These are phyloP conservation scores for Neopestalotiopsis sp. DNA, from an alignment of 2,329 filamentous ascomycete species.

Conservation along the genomic window DNA sequence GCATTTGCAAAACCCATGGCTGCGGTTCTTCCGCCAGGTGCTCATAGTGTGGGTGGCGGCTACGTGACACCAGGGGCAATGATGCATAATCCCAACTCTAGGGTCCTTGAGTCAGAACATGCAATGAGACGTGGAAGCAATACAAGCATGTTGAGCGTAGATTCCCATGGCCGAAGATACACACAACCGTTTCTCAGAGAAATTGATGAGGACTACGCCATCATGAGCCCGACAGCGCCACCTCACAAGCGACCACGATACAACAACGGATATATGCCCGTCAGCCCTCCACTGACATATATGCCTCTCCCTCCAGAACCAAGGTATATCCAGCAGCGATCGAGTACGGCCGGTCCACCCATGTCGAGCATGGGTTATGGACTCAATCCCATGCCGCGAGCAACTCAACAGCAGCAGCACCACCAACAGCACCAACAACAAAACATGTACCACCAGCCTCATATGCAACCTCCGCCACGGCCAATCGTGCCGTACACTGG, in stretches of 20 bases:
- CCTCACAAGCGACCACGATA: constrained; percentile 40
- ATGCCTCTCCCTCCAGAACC: constrained; percentile 30
- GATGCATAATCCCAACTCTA: constrained; percentile 28
- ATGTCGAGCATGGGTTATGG: constrained; percentile 35
- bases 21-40: background rate
- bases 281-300: constrained; percentile 48
- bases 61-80: constrained; percentile 27
- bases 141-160: constrained; percentile 46
- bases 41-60: background rate
- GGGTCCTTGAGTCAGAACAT: constrained; percentile 36
- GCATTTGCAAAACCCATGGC: constrained; percentile 25
- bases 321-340: constrained; percentile 36
- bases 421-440: constrained; percentile 24
- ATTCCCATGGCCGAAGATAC: constrained; percentile 68
- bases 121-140: constrained; percentile 35
- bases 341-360: constrained; percentile 30
- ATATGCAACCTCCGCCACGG: constrained; percentile 47
- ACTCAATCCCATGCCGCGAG: constrained; percentile 33
- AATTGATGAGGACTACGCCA: constrained; percentile 43
- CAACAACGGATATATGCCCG: constrained; percentile 33
- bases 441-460: constrained; percentile 20
- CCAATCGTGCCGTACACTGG: constrained; percentile 43
- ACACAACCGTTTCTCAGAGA: constrained; percentile 49
- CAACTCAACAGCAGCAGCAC: constrained; percentile 18
- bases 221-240: constrained; percentile 37